A percentile compares a stretch with the other conserved stretches of the same genome.
phyloP scores from a whole-genome alignment of 768 basidiomycete genomes.

The Tubosaeta sp. region DNA sequence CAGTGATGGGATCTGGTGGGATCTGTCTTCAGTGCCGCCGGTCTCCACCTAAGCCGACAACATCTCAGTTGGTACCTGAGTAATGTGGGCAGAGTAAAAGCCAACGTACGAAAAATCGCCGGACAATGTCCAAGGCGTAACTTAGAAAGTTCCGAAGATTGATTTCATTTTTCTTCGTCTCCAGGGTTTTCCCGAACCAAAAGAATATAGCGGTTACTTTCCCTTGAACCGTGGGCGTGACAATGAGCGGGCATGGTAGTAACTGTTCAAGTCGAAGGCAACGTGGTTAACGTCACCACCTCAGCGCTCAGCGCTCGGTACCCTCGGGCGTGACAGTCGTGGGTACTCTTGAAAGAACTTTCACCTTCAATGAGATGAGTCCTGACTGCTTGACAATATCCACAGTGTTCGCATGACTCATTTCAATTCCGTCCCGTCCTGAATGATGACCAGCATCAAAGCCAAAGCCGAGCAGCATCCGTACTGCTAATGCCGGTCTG shows the following conservation, averaged over 20 bases:
- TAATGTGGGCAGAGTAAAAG: not conserved
- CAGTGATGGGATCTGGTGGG: slow-evolving; percentile 2
- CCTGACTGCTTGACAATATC: not conserved
- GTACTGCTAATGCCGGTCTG: not conserved
- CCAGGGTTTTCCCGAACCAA: not conserved
- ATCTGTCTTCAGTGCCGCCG: not conserved
- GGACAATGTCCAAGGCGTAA: not conserved
- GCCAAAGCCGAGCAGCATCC: no score
- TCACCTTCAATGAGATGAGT: not conserved
- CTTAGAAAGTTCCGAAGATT: not conserved
- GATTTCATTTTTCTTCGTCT: not conserved
- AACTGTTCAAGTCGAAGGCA: not conserved
- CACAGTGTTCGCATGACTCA: not conserved
- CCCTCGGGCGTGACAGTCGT: not conserved
- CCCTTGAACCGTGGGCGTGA: not conserved
- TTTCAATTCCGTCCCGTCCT: not conserved
- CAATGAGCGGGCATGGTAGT: not conserved
- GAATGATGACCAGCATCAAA: not conserved
- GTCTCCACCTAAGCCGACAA: not conserved
- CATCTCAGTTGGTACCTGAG: slow-evolving; percentile 1
- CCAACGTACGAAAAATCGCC: not conserved
- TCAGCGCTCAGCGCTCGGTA: not conserved
- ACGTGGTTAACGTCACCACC: not conserved
- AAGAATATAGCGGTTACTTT: not conserved
- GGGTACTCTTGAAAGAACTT: not conserved